These are phyloP conservation scores for Candida piceae DNA, from an alignment of 805 yeast species.

Conservation along the genomic window DNA sequence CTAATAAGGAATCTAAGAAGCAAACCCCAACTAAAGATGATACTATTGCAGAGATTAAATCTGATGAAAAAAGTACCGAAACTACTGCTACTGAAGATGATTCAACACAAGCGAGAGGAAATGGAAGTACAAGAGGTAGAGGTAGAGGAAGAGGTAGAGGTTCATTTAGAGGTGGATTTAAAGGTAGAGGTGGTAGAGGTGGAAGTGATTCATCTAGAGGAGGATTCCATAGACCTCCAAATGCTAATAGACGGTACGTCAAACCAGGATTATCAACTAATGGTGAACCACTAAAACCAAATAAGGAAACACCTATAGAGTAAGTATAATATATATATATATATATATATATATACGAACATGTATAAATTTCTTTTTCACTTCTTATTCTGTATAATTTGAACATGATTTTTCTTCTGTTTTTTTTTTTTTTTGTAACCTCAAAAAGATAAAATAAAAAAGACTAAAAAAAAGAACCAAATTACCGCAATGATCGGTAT, in stretches of 20 bases:
- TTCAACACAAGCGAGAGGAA: not conserved
- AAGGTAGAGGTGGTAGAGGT: slow-evolving; percentile 11
- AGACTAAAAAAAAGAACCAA: slow-evolving; percentile 8
- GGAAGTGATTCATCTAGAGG: slow-evolving; percentile 5
- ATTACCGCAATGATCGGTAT: slow-evolving; percentile 34
- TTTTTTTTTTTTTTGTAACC: no score
- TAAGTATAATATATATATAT: no score
- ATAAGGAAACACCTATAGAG: not conserved
- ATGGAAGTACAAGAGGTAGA: slow-evolving; percentile 2
- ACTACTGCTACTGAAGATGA: not conserved
- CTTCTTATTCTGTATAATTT: no score
- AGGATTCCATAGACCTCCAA: not conserved
- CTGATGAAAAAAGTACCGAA: not conserved
- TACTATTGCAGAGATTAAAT: not conserved
- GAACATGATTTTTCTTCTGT: no score
- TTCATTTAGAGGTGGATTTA: slow-evolving; percentile 6
- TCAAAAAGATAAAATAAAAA: not conserved
- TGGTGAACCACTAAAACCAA: slow-evolving; percentile 11
- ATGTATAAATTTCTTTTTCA: no score
- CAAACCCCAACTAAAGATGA: not conserved
- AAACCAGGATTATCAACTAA: slow-evolving; percentile 23
- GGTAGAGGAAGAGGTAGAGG: slow-evolving; percentile 13
- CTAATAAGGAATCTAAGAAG: not conserved
- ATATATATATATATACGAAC: no score
- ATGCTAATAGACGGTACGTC: slow-evolving; percentile 17